These are phyloP conservation scores for Ustulina deusta DNA, from an alignment of 2,329 filamentous ascomycete species.

Conservation along the genomic window DNA sequence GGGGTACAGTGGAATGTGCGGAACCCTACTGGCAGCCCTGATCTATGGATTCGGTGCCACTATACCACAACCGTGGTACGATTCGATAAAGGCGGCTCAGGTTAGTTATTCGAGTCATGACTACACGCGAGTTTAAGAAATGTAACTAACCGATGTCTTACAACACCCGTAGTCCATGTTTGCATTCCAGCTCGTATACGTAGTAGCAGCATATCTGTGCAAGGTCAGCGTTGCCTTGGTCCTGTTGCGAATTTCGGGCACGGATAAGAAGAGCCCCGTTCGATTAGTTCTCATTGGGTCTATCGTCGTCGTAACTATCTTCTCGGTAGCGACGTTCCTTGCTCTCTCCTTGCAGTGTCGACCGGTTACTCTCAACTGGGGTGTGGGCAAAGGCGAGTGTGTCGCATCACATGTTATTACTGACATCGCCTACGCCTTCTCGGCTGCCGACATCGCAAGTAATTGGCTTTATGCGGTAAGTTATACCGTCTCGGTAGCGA, in stretches of 20 bases:
- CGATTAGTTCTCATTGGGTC: conserved; percentile 25
- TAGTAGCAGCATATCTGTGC: conserved; percentile 27
- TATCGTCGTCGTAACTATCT: conserved; percentile 25
- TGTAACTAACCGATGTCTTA: conserved; percentile 11
- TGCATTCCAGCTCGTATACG: conserved; percentile 33
- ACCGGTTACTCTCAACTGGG: conserved; percentile 32
- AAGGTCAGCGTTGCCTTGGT: conserved; percentile 34
- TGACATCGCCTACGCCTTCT: conserved; percentile 29
- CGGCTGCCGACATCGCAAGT: conserved; percentile 27
- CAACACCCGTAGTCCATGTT: conserved; percentile 20
- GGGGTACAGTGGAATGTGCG: conserved; percentile 32
- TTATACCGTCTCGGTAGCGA: neutral
- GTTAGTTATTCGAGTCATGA: conserved; percentile 7
- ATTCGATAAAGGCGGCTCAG: conserved; percentile 31
- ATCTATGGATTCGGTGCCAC: conserved; percentile 32
- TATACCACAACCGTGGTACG: conserved; percentile 25
- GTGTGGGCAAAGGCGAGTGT: conserved; percentile 30
- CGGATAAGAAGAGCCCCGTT: conserved; percentile 26
- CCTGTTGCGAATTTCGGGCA: conserved; percentile 25
- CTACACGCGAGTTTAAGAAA: neutral
- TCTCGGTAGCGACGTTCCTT: conserved; percentile 30
- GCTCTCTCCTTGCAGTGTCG: conserved; percentile 28
- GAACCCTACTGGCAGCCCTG: conserved; percentile 21
- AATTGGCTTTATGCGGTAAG: conserved; percentile 33
- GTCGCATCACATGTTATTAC: conserved; percentile 26